Evolutionary conservation across 768 basidiomycete species (phyloP).

Genomic region (Calocybe gangraenosa): DNA sequence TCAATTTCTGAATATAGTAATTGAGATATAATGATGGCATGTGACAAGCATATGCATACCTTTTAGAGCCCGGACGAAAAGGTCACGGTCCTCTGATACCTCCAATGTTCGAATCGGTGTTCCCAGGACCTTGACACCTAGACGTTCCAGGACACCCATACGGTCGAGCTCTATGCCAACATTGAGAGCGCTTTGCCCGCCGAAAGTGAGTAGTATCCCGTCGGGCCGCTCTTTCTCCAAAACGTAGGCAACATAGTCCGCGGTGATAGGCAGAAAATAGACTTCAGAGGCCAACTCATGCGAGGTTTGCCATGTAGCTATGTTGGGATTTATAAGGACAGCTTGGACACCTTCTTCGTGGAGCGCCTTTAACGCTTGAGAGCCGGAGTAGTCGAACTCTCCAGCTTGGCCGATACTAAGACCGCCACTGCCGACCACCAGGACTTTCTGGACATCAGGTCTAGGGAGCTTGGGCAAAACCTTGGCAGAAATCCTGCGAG

Average conservation of each 20-base stretch:
- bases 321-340: conserved; percentile 97
- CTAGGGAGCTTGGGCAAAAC: conserved; percentile 90
- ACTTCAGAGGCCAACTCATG: conserved; percentile 96
- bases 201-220: conserved; percentile 95
- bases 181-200: conserved; percentile 96
- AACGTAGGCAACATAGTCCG: conserved; percentile 98
- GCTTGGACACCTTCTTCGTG: conserved; percentile 93
- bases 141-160: conserved; percentile 92
- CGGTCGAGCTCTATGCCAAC: conserved; percentile 95
- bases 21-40: conserved; percentile 3
- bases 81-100: conserved; percentile 93
- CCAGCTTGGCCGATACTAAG: conserved; percentile 97
- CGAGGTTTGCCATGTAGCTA: conserved; percentile 99
- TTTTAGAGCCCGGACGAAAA: conserved; percentile 95
- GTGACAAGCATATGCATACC: conserved; percentile 43
- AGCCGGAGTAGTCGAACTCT: conserved; percentile 99
- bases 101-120: conserved; percentile 94
- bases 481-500: conserved; percentile 88
- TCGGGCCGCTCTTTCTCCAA: conserved; percentile 98
- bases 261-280: conserved; percentile 94
- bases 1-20: conserved; percentile 73
- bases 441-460: conserved; percentile 89
- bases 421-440: conserved; percentile 95
- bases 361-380: conserved; percentile 97
- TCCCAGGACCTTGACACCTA: conserved; percentile 91